Conservation (phyloP, 2,329 filamentous ascomycete genomes). For the Botrytis squamosa region DNA sequence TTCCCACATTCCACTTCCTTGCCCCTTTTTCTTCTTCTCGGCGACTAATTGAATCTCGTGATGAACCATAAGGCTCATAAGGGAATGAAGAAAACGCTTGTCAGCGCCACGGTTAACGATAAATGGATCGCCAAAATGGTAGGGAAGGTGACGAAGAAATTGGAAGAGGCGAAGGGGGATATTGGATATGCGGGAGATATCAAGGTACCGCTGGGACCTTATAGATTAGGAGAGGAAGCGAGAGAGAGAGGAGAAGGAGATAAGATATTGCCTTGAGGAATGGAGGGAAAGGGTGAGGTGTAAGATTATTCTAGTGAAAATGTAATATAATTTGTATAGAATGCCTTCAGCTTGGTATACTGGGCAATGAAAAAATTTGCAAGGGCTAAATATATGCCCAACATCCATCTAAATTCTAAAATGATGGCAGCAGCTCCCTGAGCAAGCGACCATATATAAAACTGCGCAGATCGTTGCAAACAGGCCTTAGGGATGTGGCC, state of each 20-base stretch:
- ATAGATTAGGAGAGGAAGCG: constrained; percentile 26
- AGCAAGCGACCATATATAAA: not conserved
- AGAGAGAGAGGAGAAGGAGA: constrained; percentile 26
- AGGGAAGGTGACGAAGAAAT: constrained; percentile 49
- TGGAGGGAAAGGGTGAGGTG: not conserved
- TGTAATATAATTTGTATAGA: not conserved
- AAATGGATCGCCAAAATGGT: constrained; percentile 55
- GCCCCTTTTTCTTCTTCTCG: not conserved
- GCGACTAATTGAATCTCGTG: not conserved
- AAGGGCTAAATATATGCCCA: not conserved
- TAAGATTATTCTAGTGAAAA: not conserved
- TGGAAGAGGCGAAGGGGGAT: constrained; percentile 51
- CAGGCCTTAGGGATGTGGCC: not conserved
- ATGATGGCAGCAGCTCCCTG: not conserved
- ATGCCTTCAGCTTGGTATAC: not conserved
- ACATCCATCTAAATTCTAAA: not conserved
- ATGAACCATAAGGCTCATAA: not conserved
- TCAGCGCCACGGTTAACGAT: constrained; percentile 51
- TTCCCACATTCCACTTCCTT: not conserved
- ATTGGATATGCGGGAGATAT: constrained; percentile 51
- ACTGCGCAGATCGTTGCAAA: not conserved
- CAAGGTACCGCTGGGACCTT: constrained; percentile 40
- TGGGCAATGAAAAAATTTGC: not conserved
- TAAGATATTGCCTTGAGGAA: constrained; percentile 31
- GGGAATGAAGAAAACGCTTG: constrained; percentile 41